phyloP scores from a whole-genome alignment of 2,329 filamentous ascomycete species.

The Botrytis cinerea region DNA sequence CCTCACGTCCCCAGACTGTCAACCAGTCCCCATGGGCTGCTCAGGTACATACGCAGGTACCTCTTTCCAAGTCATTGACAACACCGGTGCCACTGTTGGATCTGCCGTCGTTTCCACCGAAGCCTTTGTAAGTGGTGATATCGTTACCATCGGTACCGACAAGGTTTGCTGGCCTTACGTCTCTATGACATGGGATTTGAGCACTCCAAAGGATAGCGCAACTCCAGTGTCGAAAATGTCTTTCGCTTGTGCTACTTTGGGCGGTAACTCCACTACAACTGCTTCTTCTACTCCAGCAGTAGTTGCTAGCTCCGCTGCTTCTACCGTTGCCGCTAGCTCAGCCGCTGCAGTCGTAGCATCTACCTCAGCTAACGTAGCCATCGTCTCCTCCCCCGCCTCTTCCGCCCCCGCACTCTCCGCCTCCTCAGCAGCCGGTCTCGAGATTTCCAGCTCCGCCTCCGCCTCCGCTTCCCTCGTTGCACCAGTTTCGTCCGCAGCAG shows the following conservation, averaged over 20 bases:
- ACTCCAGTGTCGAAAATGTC: conserved; percentile 47
- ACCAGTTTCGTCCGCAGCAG: background rate
- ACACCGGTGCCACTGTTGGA: conserved; percentile 54
- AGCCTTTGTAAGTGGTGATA: conserved; percentile 62
- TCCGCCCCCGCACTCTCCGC: background rate
- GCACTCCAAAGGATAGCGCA: conserved; percentile 33
- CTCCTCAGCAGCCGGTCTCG: background rate
- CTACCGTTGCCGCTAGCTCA: background rate
- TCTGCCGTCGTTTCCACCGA: conserved; percentile 51
- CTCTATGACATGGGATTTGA: conserved; percentile 54
- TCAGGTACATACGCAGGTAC: conserved; percentile 59
- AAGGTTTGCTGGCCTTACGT: conserved; percentile 64
- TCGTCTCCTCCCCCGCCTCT: background rate
- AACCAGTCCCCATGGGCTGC: conserved; percentile 61
- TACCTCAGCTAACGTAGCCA: background rate
- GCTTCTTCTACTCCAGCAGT: background rate
- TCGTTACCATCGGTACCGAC: conserved; percentile 55
- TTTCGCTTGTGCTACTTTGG: conserved; percentile 50
- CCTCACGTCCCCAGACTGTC: conserved; percentile 56
- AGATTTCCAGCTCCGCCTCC: background rate
- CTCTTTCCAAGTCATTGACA: conserved; percentile 59
- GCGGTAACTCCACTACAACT: conserved; percentile 1
- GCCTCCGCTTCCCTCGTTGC: background rate
- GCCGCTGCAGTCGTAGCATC: background rate
- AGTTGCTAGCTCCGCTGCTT: background rate